A percentile compares a stretch with the other conserved stretches of the same genome.
Evolutionary conservation across 2,329 filamentous ascomycete species (phyloP).

Genomic region (Graphilbum fragrans): DNA sequence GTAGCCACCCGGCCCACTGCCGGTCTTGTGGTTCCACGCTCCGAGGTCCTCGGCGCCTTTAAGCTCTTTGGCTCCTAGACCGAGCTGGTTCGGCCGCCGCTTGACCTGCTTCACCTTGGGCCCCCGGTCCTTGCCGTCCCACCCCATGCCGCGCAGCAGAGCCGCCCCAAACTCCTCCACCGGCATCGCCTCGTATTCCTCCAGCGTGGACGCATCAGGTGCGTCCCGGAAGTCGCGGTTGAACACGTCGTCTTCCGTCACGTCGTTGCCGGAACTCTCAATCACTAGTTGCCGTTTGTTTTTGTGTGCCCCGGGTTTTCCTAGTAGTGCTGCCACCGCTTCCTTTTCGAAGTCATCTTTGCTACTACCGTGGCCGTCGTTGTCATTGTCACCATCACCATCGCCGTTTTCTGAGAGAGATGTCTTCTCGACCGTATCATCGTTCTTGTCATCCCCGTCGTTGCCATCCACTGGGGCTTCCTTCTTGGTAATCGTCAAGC

Average conservation of each 20-base stretch:
- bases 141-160: constrained; percentile 85
- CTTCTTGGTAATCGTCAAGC: constrained; percentile 20
- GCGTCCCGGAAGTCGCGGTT: constrained; percentile 56
- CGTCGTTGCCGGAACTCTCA: constrained; percentile 19
- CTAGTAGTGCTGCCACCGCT: constrained; percentile 12
- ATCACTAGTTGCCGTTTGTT: constrained; percentile 9
- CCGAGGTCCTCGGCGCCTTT: constrained; percentile 14
- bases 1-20: background rate
- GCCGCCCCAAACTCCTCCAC: constrained; percentile 93
- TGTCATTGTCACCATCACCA: background rate
- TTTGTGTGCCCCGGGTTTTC: constrained; percentile 4
- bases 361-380: background rate
- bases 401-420: background rate
- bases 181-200: constrained; percentile 78
- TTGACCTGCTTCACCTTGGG: constrained; percentile 53
- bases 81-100: constrained; percentile 67
- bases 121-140: constrained; percentile 58
- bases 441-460: background rate
- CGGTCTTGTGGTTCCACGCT: constrained; percentile 11
- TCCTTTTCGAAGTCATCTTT: constrained; percentile 6
- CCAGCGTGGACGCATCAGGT: constrained; percentile 63
- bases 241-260: constrained; percentile 59
- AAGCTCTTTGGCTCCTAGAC: constrained; percentile 51
- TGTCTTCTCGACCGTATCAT: background rate
- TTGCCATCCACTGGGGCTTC: background rate